phyloP scores from a whole-genome alignment of 2,329 filamentous ascomycete species.

The Penicillium psychrosexuale region DNA sequence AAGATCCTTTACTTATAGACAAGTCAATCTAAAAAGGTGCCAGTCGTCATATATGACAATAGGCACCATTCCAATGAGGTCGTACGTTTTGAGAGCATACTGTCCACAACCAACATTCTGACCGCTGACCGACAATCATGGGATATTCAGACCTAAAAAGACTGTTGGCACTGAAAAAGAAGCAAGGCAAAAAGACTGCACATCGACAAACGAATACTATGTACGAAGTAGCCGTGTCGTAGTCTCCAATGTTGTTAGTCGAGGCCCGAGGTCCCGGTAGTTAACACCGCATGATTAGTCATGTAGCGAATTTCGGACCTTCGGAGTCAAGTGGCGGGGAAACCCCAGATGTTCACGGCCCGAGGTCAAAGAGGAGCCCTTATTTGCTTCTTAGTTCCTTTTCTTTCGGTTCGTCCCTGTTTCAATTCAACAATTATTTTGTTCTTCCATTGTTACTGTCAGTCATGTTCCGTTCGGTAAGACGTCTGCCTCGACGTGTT shows the following conservation, averaged over 20 bases:
- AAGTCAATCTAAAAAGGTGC: too few species aligned
- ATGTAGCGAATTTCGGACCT: slow-evolving; percentile 3
- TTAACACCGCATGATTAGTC: background rate
- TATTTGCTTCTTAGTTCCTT: background rate
- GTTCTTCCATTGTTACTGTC: background rate
- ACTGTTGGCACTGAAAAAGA: rapidly evolving
- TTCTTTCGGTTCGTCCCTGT: background rate
- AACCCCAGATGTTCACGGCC: slow-evolving; percentile 10
- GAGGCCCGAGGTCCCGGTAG: background rate
- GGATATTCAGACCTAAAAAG: too few species aligned
- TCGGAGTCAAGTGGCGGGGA: slow-evolving; percentile 1
- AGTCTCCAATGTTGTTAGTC: background rate
- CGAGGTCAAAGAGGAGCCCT: slow-evolving; percentile 8
- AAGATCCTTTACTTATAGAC: too few species aligned
- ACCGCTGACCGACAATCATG: background rate
- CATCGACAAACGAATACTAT: background rate
- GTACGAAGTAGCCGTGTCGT: background rate
- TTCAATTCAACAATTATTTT: background rate
- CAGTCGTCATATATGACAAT: background rate
- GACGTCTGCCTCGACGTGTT: slow-evolving; percentile 37
- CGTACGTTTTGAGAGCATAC: background rate
- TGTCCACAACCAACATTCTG: background rate
- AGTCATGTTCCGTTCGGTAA: slow-evolving; percentile 38
- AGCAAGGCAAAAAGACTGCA: too few species aligned
- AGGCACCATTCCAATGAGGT: background rate